Evolutionary conservation across 768 basidiomycete genomes (phyloP), one percentile per base, ranked within the genome.

Genomic region (Gymnopilus junonius): DNA sequence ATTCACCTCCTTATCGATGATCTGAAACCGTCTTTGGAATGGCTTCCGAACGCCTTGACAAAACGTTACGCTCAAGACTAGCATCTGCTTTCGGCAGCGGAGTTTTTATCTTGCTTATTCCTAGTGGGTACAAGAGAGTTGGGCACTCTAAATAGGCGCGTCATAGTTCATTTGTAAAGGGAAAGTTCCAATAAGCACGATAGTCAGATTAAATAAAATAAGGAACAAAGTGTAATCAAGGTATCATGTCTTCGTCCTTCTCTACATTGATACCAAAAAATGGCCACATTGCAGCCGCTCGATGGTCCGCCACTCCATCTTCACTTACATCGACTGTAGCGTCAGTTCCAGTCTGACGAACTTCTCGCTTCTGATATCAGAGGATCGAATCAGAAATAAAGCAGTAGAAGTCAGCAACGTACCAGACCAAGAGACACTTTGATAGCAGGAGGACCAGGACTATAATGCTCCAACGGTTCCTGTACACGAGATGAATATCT

Each of bases 401-500:
- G 32, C 4, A 4, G 3, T n/a, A 40, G 10, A 17, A 20, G 8
- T n/a, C 4, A 40, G 53, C 25, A 4, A 76, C 83, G 65, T 54
- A 86, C 85, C 55, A 88, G 65, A 4, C 88, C 88, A 21, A 90
- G 79, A 0, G 88, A 84, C 2, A 90, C 79, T 69, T 88, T 88
- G 76, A 89, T 88, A 17, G 79, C 84, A 0, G 85, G 84, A 11
- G 73, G 66, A 6, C 79, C 75, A 1, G 86, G 84, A 0, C 51
- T 70, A 62, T 88, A 87, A 8, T 67, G 70, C 54, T 82, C 82
- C 25, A 87, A 71, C n/a, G 71, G 67, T 27, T 75, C 74, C 0
- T 51, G 55, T 54, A 11, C 35, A 61, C 6, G 45, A 4, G 27
- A 27, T 10, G n/a, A 29, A 37, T 37, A 14, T 12, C 53, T 29